Percentiles rank a stretch among this genome's conserved stretches.
These are phyloP conservation scores for Anacardium occidentale DNA, from an alignment of 345 rosid genomes.

Conservation along the genomic window DNA sequence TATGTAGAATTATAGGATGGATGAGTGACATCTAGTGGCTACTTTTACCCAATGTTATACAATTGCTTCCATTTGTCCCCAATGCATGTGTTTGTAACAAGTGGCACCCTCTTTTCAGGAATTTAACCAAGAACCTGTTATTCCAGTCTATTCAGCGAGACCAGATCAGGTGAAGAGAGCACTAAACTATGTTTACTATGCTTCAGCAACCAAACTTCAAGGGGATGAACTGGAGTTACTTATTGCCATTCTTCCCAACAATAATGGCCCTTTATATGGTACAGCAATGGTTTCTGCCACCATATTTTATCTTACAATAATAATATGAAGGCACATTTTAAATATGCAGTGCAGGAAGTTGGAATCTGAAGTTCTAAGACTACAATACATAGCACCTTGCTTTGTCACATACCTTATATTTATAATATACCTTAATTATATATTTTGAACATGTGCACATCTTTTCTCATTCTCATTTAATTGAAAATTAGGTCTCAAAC, in stretches of 20 bases:
- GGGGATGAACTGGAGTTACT: slow-evolving; percentile 44
- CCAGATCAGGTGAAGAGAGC: slow-evolving; percentile 42
- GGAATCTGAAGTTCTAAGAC: not conserved
- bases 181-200: slow-evolving; percentile 29
- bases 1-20: not conserved
- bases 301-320: not conserved
- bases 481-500: not conserved
- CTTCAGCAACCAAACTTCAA: slow-evolving; percentile 33
- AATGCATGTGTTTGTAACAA: not conserved
- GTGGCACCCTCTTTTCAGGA: slow-evolving; percentile 26
- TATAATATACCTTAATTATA: not conserved
- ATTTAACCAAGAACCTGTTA: slow-evolving; percentile 33
- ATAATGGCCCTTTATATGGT: slow-evolving; percentile 47
- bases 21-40: not conserved
- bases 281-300: slow-evolving; percentile 4
- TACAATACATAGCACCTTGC: not conserved
- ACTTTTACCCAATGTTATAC: not conserved
- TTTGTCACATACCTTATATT: not conserved
- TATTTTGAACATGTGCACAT: not conserved
- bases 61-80: not conserved
- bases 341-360: not conserved
- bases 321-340: not conserved
- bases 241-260: slow-evolving; percentile 43
- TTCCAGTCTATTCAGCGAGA: slow-evolving; percentile 38
- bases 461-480: not conserved